phyloP scores from a whole-genome alignment of 148 eudicot species.

The Salicornia ramosissima region DNA sequence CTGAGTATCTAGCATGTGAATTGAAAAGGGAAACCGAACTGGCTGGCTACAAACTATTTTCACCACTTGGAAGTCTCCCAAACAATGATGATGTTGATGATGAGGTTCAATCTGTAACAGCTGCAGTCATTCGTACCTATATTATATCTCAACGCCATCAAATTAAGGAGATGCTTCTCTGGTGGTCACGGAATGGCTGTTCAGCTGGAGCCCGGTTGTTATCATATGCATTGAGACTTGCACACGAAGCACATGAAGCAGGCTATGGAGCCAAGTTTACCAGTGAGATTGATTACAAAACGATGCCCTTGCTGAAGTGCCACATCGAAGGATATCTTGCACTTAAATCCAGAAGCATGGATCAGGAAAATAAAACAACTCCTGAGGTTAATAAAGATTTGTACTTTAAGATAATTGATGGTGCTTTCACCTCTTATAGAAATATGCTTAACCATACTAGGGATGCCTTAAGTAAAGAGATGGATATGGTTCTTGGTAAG shows the following conservation, averaged over 20 bases:
- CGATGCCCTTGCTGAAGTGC: constrained; percentile 30
- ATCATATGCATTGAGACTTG: constrained; percentile 39
- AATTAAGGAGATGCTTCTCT: constrained; percentile 27
- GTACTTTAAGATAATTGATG: constrained; percentile 23
- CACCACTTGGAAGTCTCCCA: constrained; percentile 19
- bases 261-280: constrained; percentile 13
- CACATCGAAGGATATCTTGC: constrained; percentile 29
- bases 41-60: constrained; percentile 32
- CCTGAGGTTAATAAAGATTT: constrained; percentile 20
- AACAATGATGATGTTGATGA: constrained; percentile 23
- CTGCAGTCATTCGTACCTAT: constrained; percentile 27
- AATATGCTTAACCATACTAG: constrained; percentile 18
- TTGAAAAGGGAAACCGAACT: constrained; percentile 28
- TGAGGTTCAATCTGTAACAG: constrained; percentile 36
- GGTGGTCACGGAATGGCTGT: constrained; percentile 29
- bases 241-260: constrained; percentile 29
- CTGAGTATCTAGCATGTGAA: constrained; percentile 32
- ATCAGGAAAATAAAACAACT: constrained; percentile 3
- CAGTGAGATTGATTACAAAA: constrained; percentile 11
- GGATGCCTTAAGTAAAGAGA: constrained; percentile 11
- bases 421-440: constrained; percentile 33
- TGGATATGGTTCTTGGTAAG: constrained; percentile 19
- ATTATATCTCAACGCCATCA: constrained; percentile 27
- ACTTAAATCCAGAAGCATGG: constrained; percentile 14
- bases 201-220: constrained; percentile 28